These are phyloP conservation scores for Puccinia sorghi DNA, from an alignment of 1,284 basidiomycete genomes.

Conservation along the genomic window DNA sequence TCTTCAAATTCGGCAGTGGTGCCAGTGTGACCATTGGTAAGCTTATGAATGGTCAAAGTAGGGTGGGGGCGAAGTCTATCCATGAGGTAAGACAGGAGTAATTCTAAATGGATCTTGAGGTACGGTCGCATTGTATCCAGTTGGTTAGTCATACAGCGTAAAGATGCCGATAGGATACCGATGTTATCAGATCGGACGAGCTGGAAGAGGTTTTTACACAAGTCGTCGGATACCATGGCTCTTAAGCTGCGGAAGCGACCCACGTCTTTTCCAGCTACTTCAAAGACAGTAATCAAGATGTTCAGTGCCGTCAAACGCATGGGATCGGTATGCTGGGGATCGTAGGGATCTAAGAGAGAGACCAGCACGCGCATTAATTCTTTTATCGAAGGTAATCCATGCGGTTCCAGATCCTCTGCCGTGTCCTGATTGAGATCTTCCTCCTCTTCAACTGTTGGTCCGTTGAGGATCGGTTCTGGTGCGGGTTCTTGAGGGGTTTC, in stretches of 20 bases:
- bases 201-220: constrained; percentile 94
- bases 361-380: constrained; percentile 92
- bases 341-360: constrained; percentile 90
- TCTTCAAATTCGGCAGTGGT: constrained; percentile 54
- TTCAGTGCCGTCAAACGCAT: constrained; percentile 86
- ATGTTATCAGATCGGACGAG: constrained; percentile 85
- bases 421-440: constrained; percentile 54
- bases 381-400: constrained; percentile 86
- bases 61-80: constrained; percentile 69
- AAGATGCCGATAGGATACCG: constrained; percentile 72
- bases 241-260: constrained; percentile 68
- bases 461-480: constrained; percentile 13
- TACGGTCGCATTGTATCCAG: constrained; percentile 83
- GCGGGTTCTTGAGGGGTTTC: constrained; percentile 6
- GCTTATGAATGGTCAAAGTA: constrained; percentile 55
- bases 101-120: constrained; percentile 93
- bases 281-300: constrained; percentile 85
- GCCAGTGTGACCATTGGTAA: constrained; percentile 55
- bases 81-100: constrained; percentile 89
- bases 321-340: constrained; percentile 92
- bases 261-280: constrained; percentile 76
- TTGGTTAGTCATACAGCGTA: constrained; percentile 83
- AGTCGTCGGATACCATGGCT: constrained; percentile 76
- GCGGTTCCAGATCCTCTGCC: constrained; percentile 60
- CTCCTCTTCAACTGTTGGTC: constrained; percentile 22